Conservation (phyloP, 371 early-diverging fungal genomes). For the Dinochytrium kinnereticum region DNA sequence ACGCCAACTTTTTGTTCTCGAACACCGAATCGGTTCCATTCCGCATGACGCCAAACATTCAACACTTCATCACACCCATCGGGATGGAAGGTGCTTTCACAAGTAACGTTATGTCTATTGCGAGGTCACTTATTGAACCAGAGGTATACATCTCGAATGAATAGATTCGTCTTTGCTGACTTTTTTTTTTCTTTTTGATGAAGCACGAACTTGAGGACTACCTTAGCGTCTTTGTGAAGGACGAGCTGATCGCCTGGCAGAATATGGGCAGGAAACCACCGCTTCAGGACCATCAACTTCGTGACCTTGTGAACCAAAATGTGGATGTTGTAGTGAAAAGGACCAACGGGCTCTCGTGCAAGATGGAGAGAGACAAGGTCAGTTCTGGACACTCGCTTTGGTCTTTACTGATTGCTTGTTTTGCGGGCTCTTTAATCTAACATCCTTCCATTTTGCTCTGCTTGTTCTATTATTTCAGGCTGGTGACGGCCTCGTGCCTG, state of each 20-base stretch:
- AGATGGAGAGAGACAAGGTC: slow-evolving; percentile 75
- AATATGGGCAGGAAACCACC: slow-evolving; percentile 56
- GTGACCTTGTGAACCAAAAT: slow-evolving; percentile 69
- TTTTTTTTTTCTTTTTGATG: neutral
- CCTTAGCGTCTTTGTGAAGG: slow-evolving; percentile 83
- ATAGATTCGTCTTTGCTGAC: too few species aligned
- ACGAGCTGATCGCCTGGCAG: slow-evolving; percentile 85
- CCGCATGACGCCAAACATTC: slow-evolving; percentile 96
- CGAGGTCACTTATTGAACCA: slow-evolving; percentile 75
- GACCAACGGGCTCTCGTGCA: slow-evolving; percentile 74
- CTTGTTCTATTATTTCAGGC: slow-evolving; percentile 37
- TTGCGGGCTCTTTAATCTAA: too few species aligned
- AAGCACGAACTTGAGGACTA: slow-evolving; percentile 83
- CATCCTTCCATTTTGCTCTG: too few species aligned
- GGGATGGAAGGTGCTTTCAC: slow-evolving; percentile 93
- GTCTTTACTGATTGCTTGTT: neutral
- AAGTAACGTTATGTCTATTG: slow-evolving; percentile 79
- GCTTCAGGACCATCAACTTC: slow-evolving; percentile 66
- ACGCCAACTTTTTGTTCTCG: slow-evolving; percentile 36
- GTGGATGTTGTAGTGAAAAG: slow-evolving; percentile 73
- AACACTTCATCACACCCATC: slow-evolving; percentile 88
- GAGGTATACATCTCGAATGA: slow-evolving; percentile 43
- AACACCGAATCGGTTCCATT: slow-evolving; percentile 91
- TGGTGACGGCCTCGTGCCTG: slow-evolving; percentile 52
- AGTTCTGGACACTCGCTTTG: too few species aligned